phyloP scores from a whole-genome alignment of 1,139 yeast genomes.

The Geotrichum restrictum region DNA sequence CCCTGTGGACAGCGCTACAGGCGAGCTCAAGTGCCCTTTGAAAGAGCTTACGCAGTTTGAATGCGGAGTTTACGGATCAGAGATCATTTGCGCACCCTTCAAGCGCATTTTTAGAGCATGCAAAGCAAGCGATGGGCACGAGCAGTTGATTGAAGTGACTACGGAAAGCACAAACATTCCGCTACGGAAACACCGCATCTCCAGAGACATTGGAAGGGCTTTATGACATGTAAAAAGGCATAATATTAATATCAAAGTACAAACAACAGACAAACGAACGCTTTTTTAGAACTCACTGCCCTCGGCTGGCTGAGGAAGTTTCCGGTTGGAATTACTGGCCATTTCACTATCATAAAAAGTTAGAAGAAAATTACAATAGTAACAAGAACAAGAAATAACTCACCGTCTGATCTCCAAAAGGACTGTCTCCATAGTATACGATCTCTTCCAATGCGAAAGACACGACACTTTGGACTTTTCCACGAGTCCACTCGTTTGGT shows the following conservation, averaged over 20 bases:
- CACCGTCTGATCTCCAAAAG: slow-evolving; percentile 76
- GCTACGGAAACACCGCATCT: slow-evolving; percentile 10
- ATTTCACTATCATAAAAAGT: slow-evolving; percentile 48
- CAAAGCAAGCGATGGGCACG: slow-evolving; percentile 24
- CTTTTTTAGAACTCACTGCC: slow-evolving; percentile 58
- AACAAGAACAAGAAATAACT: no score
- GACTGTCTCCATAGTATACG: slow-evolving; percentile 86
- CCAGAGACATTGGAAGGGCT: slow-evolving; percentile 1
- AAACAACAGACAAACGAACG: not conserved
- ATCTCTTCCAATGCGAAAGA: slow-evolving; percentile 78
- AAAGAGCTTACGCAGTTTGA: slow-evolving; percentile 50
- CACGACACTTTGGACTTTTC: slow-evolving; percentile 60
- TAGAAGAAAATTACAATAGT: not conserved
- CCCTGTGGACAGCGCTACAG: slow-evolving; percentile 7
- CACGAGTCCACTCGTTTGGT: slow-evolving; percentile 55
- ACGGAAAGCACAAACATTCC: slow-evolving; percentile 15
- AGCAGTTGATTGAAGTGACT: slow-evolving; percentile 16
- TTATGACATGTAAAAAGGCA: no score
- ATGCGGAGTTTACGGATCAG: slow-evolving; percentile 40
- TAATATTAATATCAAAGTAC: not conserved
- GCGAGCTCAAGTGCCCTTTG: slow-evolving; percentile 40
- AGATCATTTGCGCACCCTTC: slow-evolving; percentile 48
- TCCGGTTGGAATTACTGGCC: slow-evolving; percentile 81
- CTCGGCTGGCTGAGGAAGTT: slow-evolving; percentile 85
- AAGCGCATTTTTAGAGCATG: slow-evolving; percentile 49